Conservation (phyloP, 495 filamentous ascomycete species). For the Jackrogersella minutella region DNA sequence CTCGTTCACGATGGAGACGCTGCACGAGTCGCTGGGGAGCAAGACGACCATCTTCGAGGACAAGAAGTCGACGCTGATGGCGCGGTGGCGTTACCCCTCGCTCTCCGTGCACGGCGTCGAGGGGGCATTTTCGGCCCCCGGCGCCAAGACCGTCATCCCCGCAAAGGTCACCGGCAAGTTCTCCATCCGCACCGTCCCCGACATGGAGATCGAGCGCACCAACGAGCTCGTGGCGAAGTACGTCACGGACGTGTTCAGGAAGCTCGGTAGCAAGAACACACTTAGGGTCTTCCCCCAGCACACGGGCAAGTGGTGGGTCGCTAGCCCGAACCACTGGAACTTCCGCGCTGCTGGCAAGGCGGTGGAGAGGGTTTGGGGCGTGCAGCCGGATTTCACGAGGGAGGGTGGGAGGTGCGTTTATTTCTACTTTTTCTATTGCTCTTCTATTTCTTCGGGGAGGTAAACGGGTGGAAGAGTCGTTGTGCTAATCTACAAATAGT, state of each 20-base stretch:
- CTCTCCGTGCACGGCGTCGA: conserved; percentile 97
- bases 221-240: conserved; percentile 83
- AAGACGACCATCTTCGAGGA: conserved; percentile 83
- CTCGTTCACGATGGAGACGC: conserved; percentile 92
- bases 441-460: neutral
- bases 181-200: conserved; percentile 93
- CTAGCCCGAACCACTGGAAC: conserved; percentile 97
- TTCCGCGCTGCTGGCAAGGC: conserved; percentile 93
- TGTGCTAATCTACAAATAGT: conserved; percentile 52
- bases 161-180: conserved; percentile 98
- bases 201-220: conserved; percentile 94
- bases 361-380: conserved; percentile 88
- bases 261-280: conserved; percentile 88
- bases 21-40: conserved; percentile 89
- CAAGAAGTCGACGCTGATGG: conserved; percentile 92
- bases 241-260: conserved; percentile 79
- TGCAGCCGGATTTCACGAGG: conserved; percentile 92
- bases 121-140: conserved; percentile 90
- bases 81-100: conserved; percentile 91
- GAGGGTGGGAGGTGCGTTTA: conserved; percentile 84
- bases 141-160: conserved; percentile 98
- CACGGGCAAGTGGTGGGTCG: conserved; percentile 97
- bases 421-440: neutral
- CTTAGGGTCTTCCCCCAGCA: conserved; percentile 82
- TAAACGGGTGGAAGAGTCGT: neutral